Evolutionary conservation across 1,139 yeast genomes (phyloP).

Genomic region (Candida mesenterica): DNA sequence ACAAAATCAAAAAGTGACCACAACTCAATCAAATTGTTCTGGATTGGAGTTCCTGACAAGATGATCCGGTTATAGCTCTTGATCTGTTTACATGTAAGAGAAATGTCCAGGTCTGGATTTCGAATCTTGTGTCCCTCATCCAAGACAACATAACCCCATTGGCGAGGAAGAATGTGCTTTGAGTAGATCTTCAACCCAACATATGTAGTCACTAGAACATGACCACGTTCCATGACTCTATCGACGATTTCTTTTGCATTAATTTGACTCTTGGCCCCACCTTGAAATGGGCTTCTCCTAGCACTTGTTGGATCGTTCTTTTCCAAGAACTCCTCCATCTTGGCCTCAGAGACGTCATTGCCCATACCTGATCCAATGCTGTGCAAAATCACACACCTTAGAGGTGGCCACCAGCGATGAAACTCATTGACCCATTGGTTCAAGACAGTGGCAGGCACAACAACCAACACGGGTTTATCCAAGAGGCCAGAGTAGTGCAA

Average conservation of each 20-base stretch:
- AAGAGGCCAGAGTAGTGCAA: conserved; percentile 77
- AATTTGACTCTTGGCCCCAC: conserved; percentile 32
- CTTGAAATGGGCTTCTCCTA: conserved; percentile 8
- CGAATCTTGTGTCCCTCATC: conserved; percentile 98
- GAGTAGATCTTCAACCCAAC: conserved; percentile 84
- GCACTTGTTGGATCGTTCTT: conserved; percentile 37
- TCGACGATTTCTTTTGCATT: conserved; percentile 50
- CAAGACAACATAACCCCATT: conserved; percentile 88
- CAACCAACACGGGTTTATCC: conserved; percentile 76
- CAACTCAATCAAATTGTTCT: conserved; percentile 82
- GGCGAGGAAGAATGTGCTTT: conserved; percentile 58
- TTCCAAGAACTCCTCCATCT: conserved; percentile 49
- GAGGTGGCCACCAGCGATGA: conserved; percentile 98
- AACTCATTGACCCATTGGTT: conserved; percentile 96
- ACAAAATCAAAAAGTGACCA: conserved; percentile 96
- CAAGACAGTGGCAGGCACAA: conserved; percentile 95
- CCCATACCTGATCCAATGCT: conserved; percentile 91
- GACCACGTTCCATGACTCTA: conserved; percentile 60
- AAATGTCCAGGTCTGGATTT: conserved; percentile 88
- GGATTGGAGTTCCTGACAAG: conserved; percentile 94
- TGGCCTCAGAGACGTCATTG: conserved; percentile 43
- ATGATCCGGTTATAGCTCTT: conserved; percentile 81
- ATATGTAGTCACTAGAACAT: conserved; percentile 86
- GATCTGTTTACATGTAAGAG: conserved; percentile 79
- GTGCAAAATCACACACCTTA: conserved; percentile 81